Evolutionary conservation across 2,329 filamentous ascomycete species (phyloP), one percentile per base, ranked within the genome.

Genomic region (Paracoccidioides lutzii): DNA sequence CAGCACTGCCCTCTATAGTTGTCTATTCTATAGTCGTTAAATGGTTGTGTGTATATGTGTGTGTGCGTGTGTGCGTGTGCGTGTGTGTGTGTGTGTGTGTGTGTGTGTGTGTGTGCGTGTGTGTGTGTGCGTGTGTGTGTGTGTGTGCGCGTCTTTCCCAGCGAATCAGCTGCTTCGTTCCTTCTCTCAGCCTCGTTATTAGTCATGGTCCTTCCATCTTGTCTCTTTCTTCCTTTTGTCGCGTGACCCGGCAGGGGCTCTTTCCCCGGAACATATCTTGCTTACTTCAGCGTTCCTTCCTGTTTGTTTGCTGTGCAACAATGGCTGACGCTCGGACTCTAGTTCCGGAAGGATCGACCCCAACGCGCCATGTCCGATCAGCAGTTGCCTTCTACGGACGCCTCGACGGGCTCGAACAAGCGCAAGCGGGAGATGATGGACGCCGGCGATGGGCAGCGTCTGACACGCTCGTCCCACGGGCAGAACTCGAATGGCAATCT

Each of bases 341-440:
- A 35, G 10, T 12, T 22, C n/a, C 43, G 22, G 15, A 45, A 45
- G 22, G 12, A 45, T 30, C 32, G 12, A 12, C 22, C 8, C 43
- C 22, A 45, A 30, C 3, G 14, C 5, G 59, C 54, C 50, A 73
- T 73, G 70, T 72, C 71, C 54, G 69, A 73, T 58, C 68, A 66
- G 50, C 66, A 66, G 32, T 62, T 72, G 62, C 67, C 65, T 54
- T 62, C 65, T 56, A 62, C 44, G 10, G 56, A 55, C 52, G 45
- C 65, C 63, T 55, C 58, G 61, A 55, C 52, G 40, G 60, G 58
- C 51, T 58, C 50, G 33, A 62, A 70, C 60, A 74, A 74, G 61
- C 66, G 71, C 54, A 74, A 74, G 64, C 71, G 71, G 44, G 69
- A 72, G 37, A 68, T 65, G 37, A 69, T 73, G 52, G 70, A 68